Evolutionary conservation across 2,329 filamentous ascomycete genomes (phyloP).

Genomic region (Scolecobasidium constrictum): DNA sequence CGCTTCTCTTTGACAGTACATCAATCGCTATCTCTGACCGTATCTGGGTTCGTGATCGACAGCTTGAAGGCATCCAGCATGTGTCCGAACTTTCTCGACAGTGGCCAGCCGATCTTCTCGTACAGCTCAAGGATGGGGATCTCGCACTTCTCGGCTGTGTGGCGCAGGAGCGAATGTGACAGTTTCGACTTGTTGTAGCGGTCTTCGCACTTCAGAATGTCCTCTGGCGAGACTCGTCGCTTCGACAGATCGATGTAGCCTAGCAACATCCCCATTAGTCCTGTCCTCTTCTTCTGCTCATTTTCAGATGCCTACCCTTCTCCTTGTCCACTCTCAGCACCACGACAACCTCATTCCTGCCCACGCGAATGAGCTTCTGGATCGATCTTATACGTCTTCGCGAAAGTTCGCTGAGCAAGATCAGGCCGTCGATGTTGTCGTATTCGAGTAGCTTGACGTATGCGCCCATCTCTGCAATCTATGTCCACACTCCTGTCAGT

Average conservation of each 20-base stretch:
- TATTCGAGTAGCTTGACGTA: slow-evolving; percentile 99
- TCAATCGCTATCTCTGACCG: slow-evolving; percentile 33
- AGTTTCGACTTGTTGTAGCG: slow-evolving; percentile 99
- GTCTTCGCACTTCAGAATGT: slow-evolving; percentile 97
- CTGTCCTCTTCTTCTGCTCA: background rate
- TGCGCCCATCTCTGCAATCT: slow-evolving; percentile 99
- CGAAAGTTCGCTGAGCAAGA: slow-evolving; percentile 92
- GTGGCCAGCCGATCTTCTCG: slow-evolving; percentile 88
- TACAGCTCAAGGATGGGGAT: slow-evolving; percentile 92
- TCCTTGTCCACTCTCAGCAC: slow-evolving; percentile 98
- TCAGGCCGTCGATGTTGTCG: slow-evolving; percentile 99
- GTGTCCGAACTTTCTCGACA: slow-evolving; percentile 96
- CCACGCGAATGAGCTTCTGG: slow-evolving; percentile 96
- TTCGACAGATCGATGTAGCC: slow-evolving; percentile 98
- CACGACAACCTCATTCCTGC: slow-evolving; percentile 96
- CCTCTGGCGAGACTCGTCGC: slow-evolving; percentile 92
- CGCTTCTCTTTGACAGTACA: too few species aligned
- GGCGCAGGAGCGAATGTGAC: slow-evolving; percentile 97
- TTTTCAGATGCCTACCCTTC: slow-evolving; percentile 54
- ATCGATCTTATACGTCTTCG: slow-evolving; percentile 97
- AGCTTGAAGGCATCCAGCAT: slow-evolving; percentile 98
- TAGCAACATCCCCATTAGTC: slow-evolving; percentile 18
- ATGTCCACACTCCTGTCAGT: slow-evolving; percentile 7
- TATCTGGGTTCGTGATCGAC: slow-evolving; percentile 93
- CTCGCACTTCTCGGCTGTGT: slow-evolving; percentile 94